phyloP scores from a whole-genome alignment of 1,284 basidiomycete species.

The Fomitiporia mediterranea region DNA sequence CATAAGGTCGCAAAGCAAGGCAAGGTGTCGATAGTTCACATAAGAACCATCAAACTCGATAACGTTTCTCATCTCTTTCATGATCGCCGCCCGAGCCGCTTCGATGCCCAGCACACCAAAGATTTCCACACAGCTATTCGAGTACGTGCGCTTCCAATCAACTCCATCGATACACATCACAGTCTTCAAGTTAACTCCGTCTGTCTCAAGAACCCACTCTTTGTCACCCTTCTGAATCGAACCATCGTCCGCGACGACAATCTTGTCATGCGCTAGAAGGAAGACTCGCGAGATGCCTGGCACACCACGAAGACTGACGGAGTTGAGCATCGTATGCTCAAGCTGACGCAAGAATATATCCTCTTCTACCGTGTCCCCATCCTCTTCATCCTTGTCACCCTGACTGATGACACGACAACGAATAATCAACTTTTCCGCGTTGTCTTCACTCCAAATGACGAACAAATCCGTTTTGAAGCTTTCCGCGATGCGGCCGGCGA shows the following conservation, averaged over 20 bases:
- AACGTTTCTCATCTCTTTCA: constrained; percentile 89
- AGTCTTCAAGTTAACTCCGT: constrained; percentile 91
- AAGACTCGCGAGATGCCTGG: constrained; percentile 91
- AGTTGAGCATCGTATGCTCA: constrained; percentile 94
- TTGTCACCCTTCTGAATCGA: constrained; percentile 59
- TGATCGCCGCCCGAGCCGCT: constrained; percentile 89
- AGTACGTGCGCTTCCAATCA: constrained; percentile 88
- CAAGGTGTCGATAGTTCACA: constrained; percentile 97
- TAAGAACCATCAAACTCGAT: constrained; percentile 99
- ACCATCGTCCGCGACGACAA: constrained; percentile 62
- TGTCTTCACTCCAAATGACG: constrained; percentile 99
- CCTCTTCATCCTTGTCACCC: constrained; percentile 88
- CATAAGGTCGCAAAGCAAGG: constrained; percentile 96
- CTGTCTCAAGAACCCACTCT: constrained; percentile 98
- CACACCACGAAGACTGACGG: constrained; percentile 94
- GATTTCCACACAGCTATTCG: constrained; percentile 96
- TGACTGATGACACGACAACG: constrained; percentile 93
- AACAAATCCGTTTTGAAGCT: constrained; percentile 96
- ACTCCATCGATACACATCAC: constrained; percentile 96
- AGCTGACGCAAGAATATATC: constrained; percentile 96
- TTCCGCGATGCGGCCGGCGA: constrained; percentile 90
- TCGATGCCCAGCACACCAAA: constrained; percentile 98
- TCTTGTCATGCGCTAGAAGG: constrained; percentile 85
- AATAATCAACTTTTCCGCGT: constrained; percentile 95
- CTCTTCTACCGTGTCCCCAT: constrained; percentile 75